Evolutionary conservation across 1,139 yeast species (phyloP).

Genomic region (Candida labiduridarum): DNA sequence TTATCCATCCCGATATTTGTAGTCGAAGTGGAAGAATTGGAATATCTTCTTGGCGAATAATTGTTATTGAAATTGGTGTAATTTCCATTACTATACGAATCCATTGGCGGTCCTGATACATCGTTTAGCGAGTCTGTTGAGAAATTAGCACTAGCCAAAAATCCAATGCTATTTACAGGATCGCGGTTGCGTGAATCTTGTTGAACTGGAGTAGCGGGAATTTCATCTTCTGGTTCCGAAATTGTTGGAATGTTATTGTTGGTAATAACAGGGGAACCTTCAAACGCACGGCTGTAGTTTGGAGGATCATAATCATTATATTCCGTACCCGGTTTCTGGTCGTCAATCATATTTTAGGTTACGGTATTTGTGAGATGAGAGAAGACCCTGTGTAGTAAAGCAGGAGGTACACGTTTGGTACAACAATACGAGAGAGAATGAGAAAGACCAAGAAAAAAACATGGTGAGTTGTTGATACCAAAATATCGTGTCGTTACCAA

Average conservation of each 20-base stretch:
- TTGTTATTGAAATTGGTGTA: constrained; percentile 1
- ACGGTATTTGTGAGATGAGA: not conserved
- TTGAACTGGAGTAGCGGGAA: not conserved
- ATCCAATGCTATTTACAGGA: constrained; percentile 16
- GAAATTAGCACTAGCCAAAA: constrained; percentile 44
- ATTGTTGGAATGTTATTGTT: not conserved
- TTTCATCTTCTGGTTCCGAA: constrained; percentile 6
- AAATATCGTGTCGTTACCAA: not conserved
- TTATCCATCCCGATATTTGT: constrained; percentile 11
- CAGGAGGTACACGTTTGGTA: not conserved
- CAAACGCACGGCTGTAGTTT: not conserved
- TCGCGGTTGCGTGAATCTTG: not conserved
- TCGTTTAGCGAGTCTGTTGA: constrained; percentile 41
- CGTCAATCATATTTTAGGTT: not conserved
- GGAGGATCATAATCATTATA: not conserved
- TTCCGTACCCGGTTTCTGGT: not conserved
- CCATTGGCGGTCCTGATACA: constrained; percentile 1
- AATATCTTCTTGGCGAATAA: constrained; percentile 22
- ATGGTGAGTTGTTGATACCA: not conserved
- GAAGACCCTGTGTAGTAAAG: not conserved
- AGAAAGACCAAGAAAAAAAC: not conserved
- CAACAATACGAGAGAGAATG: too few species aligned
- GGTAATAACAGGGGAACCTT: not conserved
- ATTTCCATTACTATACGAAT: not conserved
- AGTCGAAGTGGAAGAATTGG: constrained; percentile 21